These are phyloP conservation scores for Penicillium odoratum DNA, from an alignment of 495 filamentous ascomycete species.

Conservation along the genomic window DNA sequence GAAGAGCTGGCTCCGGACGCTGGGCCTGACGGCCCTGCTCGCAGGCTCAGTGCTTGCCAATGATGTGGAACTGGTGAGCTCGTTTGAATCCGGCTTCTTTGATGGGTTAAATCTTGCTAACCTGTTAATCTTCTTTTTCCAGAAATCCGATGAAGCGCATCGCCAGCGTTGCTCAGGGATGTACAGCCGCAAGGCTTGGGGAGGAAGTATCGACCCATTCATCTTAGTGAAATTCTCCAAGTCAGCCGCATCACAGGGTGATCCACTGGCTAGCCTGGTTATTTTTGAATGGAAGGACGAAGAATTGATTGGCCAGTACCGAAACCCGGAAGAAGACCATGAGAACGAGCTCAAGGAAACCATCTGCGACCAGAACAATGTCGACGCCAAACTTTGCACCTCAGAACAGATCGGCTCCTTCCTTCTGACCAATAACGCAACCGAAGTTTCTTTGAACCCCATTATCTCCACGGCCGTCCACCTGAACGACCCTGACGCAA, in stretches of 20 bases:
- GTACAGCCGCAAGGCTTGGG: constrained; percentile 91
- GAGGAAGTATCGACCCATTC: constrained; percentile 82
- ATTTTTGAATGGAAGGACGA: constrained; percentile 95
- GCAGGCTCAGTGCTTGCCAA: constrained; percentile 56
- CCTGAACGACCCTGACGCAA: constrained; percentile 68
- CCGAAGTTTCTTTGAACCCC: constrained; percentile 60
- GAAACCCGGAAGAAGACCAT: constrained; percentile 13
- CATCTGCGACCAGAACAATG: constrained; percentile 70
- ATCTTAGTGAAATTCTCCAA: constrained; percentile 81
- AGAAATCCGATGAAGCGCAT: constrained; percentile 76
- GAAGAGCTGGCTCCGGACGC: constrained; percentile 54
- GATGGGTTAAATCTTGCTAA: constrained; percentile 6
- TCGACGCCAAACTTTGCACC: constrained; percentile 70
- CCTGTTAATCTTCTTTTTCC: constrained; percentile 3
- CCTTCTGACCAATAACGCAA: constrained; percentile 73
- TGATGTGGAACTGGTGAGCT: constrained; percentile 64
- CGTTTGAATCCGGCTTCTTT: not conserved
- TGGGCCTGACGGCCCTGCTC: constrained; percentile 50
- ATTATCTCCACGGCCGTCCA: constrained; percentile 81
- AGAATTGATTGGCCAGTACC: constrained; percentile 64
- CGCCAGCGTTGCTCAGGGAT: constrained; percentile 93
- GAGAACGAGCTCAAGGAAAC: constrained; percentile 58
- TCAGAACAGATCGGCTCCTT: constrained; percentile 77
- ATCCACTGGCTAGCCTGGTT: constrained; percentile 79
- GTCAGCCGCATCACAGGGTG: constrained; percentile 53